Conservation (phyloP, 1,284 basidiomycete species). For the Waitea zeae region DNA sequence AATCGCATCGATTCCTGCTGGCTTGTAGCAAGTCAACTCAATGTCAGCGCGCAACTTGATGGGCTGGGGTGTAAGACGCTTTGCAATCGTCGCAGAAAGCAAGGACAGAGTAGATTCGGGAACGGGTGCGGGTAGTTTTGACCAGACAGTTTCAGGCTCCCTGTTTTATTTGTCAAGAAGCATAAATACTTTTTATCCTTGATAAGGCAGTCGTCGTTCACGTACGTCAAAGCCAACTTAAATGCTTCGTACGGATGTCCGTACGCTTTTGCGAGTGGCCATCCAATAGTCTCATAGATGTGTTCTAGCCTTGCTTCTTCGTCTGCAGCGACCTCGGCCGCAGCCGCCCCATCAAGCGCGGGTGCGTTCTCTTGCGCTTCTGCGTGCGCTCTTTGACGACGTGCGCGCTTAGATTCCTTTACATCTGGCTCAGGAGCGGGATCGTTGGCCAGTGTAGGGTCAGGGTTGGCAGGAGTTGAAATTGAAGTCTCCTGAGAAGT, state of each 20-base stretch:
- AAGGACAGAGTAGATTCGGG: conserved; percentile 43
- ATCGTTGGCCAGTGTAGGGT: background rate
- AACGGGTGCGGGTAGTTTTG: conserved; percentile 48
- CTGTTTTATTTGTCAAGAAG: conserved; percentile 22
- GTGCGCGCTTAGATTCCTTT: conserved; percentile 26
- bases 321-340: conserved; percentile 21
- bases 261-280: conserved; percentile 87
- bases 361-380: conserved; percentile 22
- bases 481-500: too few relatives aligned
- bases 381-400: conserved; percentile 21
- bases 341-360: conserved; percentile 21
- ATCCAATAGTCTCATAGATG: conserved; percentile 83
- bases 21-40: conserved; percentile 93
- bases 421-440: conserved; percentile 13
- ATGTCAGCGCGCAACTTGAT: conserved; percentile 98
- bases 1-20: conserved; percentile 96
- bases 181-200: conserved; percentile 1
- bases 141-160: conserved; percentile 78
- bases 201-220: conserved; percentile 9
- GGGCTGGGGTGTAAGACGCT: conserved; percentile 92
- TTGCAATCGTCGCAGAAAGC: conserved; percentile 79
- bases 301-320: conserved; percentile 68
- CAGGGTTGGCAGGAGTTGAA: too few relatives aligned
- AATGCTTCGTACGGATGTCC: conserved; percentile 97
- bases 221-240: conserved; percentile 86